Evolutionary conservation across 2,329 filamentous ascomycete genomes (phyloP).

Genomic region (Myriosclerotinia scirpicola): DNA sequence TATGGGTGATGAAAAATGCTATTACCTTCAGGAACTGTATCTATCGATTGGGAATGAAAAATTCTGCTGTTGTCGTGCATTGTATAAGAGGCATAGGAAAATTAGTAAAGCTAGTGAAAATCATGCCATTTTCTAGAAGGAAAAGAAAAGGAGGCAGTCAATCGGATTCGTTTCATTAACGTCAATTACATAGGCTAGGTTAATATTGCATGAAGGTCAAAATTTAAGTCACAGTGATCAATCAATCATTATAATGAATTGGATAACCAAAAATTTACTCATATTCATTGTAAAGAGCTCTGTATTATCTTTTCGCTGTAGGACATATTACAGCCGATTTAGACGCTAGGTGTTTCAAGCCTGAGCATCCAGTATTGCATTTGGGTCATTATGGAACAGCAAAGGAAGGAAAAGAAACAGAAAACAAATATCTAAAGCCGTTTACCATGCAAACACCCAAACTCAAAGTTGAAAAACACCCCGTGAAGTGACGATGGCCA

Average conservation of each 20-base stretch:
- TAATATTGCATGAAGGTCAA: background rate
- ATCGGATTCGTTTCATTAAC: background rate
- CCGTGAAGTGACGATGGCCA: constrained; percentile 31
- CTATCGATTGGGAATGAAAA: background rate
- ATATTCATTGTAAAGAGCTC: constrained; percentile 28
- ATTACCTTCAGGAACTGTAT: background rate
- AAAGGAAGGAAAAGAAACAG: constrained; percentile 30
- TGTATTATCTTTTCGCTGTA: constrained; percentile 39
- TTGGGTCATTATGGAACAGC: constrained; percentile 33
- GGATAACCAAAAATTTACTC: constrained; percentile 23
- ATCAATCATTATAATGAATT: background rate
- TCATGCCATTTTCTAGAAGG: background rate
- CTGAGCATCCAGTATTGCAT: constrained; percentile 31
- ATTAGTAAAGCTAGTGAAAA: constrained; percentile 4
- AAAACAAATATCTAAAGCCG: constrained; percentile 41
- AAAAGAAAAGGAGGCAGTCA: constrained; percentile 1
- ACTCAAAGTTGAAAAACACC: constrained; percentile 37
- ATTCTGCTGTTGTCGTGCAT: background rate
- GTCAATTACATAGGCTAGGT: background rate
- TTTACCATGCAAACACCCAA: constrained; percentile 42
- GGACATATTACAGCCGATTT: constrained; percentile 35
- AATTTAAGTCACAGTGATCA: background rate
- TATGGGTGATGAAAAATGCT: background rate
- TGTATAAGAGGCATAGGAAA: background rate
- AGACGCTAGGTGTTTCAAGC: constrained; percentile 27